Evolutionary conservation across 768 basidiomycete species (phyloP), one percentile per base, ranked within the genome.

Genomic region (Hortiboletus flavorubellus): DNA sequence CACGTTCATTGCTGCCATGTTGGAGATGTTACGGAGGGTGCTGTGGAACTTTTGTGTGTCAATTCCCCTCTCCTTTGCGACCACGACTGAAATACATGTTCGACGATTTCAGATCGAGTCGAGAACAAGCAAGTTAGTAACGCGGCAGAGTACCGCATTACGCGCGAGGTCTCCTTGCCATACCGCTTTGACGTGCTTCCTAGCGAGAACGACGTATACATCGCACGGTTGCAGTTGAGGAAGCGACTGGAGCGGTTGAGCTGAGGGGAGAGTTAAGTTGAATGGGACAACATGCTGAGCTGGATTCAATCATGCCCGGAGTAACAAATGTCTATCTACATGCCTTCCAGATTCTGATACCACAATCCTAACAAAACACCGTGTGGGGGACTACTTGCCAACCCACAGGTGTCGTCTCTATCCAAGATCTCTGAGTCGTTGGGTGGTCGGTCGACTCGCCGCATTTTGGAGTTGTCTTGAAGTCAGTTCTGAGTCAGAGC

Each of bases 51-150:
- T 95, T 65, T 88, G 91, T 93, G 56, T 63, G 89, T 31, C 8
- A 23, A 49, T 46, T 72, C 33, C 37, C 16, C 39, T 41, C 48
- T 44, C 15, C 10, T 37, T 31, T 42, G 35, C 39, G 34, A 23
- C 16, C 18, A 31, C 18, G 16, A 26, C 52, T 58, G 38, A 14
- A 14, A 35, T 3, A 34, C 8, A 15, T 23, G 12, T 34, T 61
- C 47, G 12, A 38, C 4, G 34, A 8, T 44, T 33, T 16, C 60
- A 91, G 87, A 82, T 70, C 89, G 91, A 60, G 72, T 92, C 40
- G 91, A 95, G 70, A 93, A 90, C 72, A 94, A 97, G 72, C 94
- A 97, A 60, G 73, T 95, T 29, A 90, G 91, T 76, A 97, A 97
- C 69, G 83, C 90, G 70, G 91, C 44, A 11, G 54, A 55, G 92